Evolutionary conservation across 805 yeast genomes (phyloP), one percentile per base, ranked within the genome.

Genomic region (Kazachstania africana): DNA sequence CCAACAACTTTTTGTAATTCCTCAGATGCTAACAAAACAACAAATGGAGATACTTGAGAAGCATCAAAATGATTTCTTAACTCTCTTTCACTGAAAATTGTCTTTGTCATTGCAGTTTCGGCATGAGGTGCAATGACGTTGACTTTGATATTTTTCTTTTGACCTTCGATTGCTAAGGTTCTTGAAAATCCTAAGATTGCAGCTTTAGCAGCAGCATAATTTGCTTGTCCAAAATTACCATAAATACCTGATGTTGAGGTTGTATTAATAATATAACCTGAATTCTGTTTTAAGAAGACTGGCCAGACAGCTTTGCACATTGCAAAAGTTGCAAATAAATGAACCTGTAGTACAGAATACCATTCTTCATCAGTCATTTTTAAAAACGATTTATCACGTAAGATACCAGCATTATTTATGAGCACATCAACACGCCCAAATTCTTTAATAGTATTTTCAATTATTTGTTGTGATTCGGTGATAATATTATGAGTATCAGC

Each of bases 191-290:
- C 95, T 29, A 85, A 60, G 40, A 88, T 74, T 16, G 84, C 96
- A 32, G 81, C 74, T 63, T 88, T 88, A 28, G 97, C 96, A 20
- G 96, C 75, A 14, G 95, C 77, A 59, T 88, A 88, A 64, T 88
- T 88, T 25, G 95, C 83, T 63, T 88, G 98, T 31, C 98, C 98
- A 62, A 88, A 88, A 65, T 80, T 84, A 42, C 98, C 98, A 58
- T 88, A 88, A 45, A 88, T 85, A 43, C 97, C 98, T 2, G 96
- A 85, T 8, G 97, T 88, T 13, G 95, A 85, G 16, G 96, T 71
- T 27, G 94, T 82, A 60, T 88, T 88, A 44, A 88, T 71, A 35
- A 88, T 77, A 26, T 34, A 25, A 45, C 97, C 96, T 33, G 70
- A 68, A 44, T 76, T 73, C 59, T 87, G 84, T 53, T 82, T 71